Evolutionary conservation across 805 yeast species (phyloP).

Genomic region (Starmerella bacillaris): DNA sequence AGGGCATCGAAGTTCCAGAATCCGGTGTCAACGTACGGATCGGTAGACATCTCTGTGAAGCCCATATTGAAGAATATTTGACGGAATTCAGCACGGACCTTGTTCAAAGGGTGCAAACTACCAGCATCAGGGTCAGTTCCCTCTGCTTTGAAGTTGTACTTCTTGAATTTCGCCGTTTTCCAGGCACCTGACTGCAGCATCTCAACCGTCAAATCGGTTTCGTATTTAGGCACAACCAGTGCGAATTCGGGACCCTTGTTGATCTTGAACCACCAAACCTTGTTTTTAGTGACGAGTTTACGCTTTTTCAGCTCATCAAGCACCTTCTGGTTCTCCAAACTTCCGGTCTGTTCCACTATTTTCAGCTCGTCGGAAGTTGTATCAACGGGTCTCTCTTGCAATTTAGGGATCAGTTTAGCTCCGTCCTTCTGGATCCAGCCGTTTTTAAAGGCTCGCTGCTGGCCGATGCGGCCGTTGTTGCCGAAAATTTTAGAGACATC

Average conservation of each 20-base stretch:
- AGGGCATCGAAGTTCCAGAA: constrained; percentile 98
- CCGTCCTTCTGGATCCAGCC: constrained; percentile 90
- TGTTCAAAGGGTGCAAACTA: constrained; percentile 89
- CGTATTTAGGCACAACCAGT: constrained; percentile 56
- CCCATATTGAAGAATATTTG: constrained; percentile 97
- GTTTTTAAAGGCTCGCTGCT: constrained; percentile 91
- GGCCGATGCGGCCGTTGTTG: constrained; percentile 75
- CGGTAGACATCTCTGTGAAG: constrained; percentile 96
- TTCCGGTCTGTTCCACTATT: constrained; percentile 36
- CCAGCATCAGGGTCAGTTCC: constrained; percentile 78
- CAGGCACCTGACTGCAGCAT: constrained; percentile 74
- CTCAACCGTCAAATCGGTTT: constrained; percentile 87
- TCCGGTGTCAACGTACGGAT: constrained; percentile 93
- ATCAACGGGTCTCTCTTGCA: constrained; percentile 39
- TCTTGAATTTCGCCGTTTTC: constrained; percentile 72
- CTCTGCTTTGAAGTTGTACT: constrained; percentile 89
- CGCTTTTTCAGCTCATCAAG: constrained; percentile 82
- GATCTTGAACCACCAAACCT: constrained; percentile 57
- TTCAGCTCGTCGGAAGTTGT: constrained; percentile 47
- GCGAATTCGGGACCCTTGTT: constrained; percentile 74
- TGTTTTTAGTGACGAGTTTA: constrained; percentile 57
- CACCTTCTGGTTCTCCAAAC: constrained; percentile 47
- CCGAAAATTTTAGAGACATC: constrained; percentile 56
- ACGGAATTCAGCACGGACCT: constrained; percentile 94
- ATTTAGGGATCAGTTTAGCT: constrained; percentile 47